Evolutionary conservation across 306 rosid species (phyloP).

Genomic region (Lathyrus tuberosus): DNA sequence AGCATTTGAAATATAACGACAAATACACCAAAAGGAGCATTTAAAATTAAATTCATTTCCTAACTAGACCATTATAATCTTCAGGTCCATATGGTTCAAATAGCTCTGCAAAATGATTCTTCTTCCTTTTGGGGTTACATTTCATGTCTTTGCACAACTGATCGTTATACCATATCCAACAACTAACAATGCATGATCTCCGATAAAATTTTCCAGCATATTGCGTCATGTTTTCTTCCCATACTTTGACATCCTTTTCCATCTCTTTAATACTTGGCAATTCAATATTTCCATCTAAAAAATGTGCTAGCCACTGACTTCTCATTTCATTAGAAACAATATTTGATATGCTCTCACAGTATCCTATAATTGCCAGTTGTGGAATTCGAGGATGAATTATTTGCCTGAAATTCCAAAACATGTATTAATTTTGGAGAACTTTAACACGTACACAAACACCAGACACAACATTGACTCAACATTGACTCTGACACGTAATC

Average conservation of each 20-base stretch:
- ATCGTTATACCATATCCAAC: slow-evolving; percentile 50
- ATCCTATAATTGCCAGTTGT: slow-evolving; percentile 52
- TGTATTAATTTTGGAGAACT: not conserved
- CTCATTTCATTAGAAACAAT: slow-evolving; percentile 40
- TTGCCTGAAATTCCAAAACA: not conserved
- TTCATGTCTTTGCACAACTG: slow-evolving; percentile 58
- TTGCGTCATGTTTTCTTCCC: slow-evolving; percentile 48
- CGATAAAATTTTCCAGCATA: slow-evolving; percentile 26
- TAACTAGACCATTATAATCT: slow-evolving; percentile 30
- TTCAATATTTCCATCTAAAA: slow-evolving; percentile 18
- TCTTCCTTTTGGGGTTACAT: slow-evolving; percentile 49
- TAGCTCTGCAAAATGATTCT: slow-evolving; percentile 31
- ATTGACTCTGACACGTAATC: no score
- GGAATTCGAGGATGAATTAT: slow-evolving; percentile 45
- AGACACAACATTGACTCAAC: no score
- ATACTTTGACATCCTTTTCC: slow-evolving; percentile 45
- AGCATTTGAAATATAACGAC: no score
- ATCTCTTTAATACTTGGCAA: slow-evolving; percentile 52
- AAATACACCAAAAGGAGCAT: no score
- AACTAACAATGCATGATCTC: slow-evolving; percentile 43
- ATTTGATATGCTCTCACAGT: slow-evolving; percentile 42
- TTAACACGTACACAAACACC: no score
- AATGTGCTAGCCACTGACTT: slow-evolving; percentile 49
- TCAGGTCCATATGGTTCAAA: slow-evolving; percentile 50
- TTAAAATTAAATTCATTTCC: no score